These are phyloP conservation scores for Podospora pseudopauciseta DNA, from an alignment of 495 filamentous ascomycete genomes.

Conservation along the genomic window DNA sequence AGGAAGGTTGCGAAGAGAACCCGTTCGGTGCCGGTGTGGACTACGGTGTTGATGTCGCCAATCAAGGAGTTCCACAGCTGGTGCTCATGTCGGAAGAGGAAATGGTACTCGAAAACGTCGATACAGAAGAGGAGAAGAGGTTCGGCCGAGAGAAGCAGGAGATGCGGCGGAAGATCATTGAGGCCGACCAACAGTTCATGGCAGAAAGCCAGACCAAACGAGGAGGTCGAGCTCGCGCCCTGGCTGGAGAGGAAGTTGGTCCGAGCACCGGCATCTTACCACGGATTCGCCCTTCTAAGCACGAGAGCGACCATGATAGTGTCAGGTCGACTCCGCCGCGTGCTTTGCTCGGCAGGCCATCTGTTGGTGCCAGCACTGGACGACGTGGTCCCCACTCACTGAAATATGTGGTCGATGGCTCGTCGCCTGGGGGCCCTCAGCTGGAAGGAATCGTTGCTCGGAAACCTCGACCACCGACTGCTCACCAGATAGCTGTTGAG, in stretches of 20 bases:
- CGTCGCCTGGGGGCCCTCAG: constrained; percentile 46
- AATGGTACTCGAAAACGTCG: constrained; percentile 81
- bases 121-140: constrained; percentile 76
- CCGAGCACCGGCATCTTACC: constrained; percentile 53
- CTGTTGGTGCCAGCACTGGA: constrained; percentile 33
- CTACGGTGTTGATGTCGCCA: constrained; percentile 58
- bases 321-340: constrained; percentile 56
- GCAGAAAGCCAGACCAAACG: constrained; percentile 49
- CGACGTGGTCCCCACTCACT: constrained; percentile 47
- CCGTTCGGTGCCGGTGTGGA: constrained; percentile 80
- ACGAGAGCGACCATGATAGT: constrained; percentile 57
- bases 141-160: constrained; percentile 83
- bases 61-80: constrained; percentile 78
- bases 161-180: constrained; percentile 72
- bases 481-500: constrained; percentile 90
- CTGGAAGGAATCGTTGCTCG: constrained; percentile 43
- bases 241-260: constrained; percentile 55
- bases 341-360: constrained; percentile 30
- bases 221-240: constrained; percentile 27
- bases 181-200: constrained; percentile 49
- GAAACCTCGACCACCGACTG: constrained; percentile 75
- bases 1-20: constrained; percentile 77
- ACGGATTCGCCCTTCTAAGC: constrained; percentile 52
- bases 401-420: constrained; percentile 50
- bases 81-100: constrained; percentile 72